Base-by-base conservation (phyloP, 352 stramenopile genomes). In the Phytophthora cactorum region DNA sequence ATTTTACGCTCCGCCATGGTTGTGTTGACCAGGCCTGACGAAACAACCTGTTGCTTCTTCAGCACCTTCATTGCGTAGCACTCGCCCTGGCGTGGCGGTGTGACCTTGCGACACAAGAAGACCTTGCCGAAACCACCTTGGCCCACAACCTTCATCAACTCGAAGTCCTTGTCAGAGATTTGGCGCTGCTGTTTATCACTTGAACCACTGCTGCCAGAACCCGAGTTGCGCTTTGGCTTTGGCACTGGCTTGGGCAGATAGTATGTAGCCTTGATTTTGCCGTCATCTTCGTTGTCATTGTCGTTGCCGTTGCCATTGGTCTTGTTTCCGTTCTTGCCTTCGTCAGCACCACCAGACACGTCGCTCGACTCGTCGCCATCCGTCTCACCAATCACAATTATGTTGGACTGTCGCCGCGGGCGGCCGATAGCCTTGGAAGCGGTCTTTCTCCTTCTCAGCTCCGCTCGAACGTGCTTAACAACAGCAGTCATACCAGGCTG, bases 11-110 rank as follows among this genome's bases (percentile, higher is more conserved):
- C 93, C 0, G 91, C 90, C 88, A 97, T 98, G 14, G 93, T 98
- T 39, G 96, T 97, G 72, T 98, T 97, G 22, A 98, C 89, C 5
- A 98, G 86, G 2, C 90, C 89, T 41, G 90, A 97, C 32, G 88
- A 95, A 44, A 96, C 86, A 25, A 98, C 87, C 46, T 97, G 86
- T 52, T 95, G 84, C 71, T 98, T 98, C 75, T 97, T 97, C 55
- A 98, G 72, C 46, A 98, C 92, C 70, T 99, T 99, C 88, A 99
- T 98, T 3, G 98, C 98, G 75, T 98, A 99, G 72, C 98, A 98
- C 68, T 98, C 84, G 36, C 93, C 89, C 44, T 96, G 96, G 55
- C 91, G 84, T 8, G 84, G 90, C 11, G 79, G 60, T 11, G 79
- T 98, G 3, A 90, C 92, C 79, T 99, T 98, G 55, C 94, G 88